Evolutionary conservation across 2,329 filamentous ascomycete genomes (phyloP), one percentile per base, ranked within the genome.

Genomic region (Neonectria sp.): DNA sequence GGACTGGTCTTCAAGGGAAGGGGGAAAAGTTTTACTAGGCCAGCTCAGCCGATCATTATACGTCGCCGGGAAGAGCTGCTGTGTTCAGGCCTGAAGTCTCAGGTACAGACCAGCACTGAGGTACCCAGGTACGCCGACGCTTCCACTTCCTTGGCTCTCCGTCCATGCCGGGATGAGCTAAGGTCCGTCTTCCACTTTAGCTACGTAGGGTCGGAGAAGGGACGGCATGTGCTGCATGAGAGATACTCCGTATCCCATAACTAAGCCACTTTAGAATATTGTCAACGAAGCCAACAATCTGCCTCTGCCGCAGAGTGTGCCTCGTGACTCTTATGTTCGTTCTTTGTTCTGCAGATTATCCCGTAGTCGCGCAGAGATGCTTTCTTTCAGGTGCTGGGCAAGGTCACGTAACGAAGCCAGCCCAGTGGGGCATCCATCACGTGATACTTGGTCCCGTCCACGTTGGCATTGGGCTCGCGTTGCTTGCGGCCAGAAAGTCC

Each of bases 11-110:
- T 70, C 45, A 52, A 61, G n/a, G 65, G 69, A 64, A 77, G 69
- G 68, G 70, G 68, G 66, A 73, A 77, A 79, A 79, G 74, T 75
- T 78, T 79, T 76, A 21, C 21, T 21, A 73, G 66, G 60, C 68
- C 55, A 68, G 69, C 65, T 68, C 64, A 27, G 61, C 59, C 35
- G 60, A 59, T 55, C 64, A 56, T 67, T 67, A 68, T 63, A 68
- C 69, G 52, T 70, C 67, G 71, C 60, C 55, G 53, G 51, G 60
- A 61, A 61, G 49, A 49, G 43, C 29, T 63, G 60, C 58, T 64
- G 52, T 62, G 63, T 77, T 74, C 69, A 65, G 70, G 79, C 78
- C 79, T 79, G 77, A 80, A 76, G 74, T 79, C 73, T 80, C 75
- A 80, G 77, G 79, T 78, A 75, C 68, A 63, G 67, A 73, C 46